These are phyloP conservation scores for Trichophyton rubrum DNA, from an alignment of 2,329 filamentous ascomycete genomes.

Conservation along the genomic window DNA sequence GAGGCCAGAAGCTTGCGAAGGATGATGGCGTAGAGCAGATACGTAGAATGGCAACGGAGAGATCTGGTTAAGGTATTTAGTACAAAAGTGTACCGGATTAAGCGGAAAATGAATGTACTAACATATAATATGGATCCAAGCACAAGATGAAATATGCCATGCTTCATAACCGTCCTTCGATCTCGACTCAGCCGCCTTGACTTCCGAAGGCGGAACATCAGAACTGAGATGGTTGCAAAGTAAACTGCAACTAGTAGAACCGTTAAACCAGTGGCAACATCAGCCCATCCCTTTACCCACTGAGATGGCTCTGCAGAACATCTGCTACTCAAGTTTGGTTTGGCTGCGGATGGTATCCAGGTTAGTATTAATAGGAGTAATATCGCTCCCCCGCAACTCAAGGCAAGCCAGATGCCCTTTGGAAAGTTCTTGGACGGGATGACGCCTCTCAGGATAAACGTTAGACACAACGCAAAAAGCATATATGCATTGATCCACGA, in stretches of 20 bases:
- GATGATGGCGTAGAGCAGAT: conserved; percentile 2
- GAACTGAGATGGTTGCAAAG: conserved; percentile 12
- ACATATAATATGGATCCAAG: conserved; percentile 16
- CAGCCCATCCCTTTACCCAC: conserved; percentile 15
- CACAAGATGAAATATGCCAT: conserved; percentile 18
- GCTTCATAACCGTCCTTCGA: conserved; percentile 17
- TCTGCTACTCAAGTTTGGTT: conserved; percentile 8
- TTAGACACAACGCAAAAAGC: conserved; percentile 10
- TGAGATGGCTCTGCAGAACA: conserved; percentile 15
- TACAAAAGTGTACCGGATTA: neutral
- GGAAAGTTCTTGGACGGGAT: conserved; percentile 11
- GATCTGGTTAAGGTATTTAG: conserved; percentile 9
- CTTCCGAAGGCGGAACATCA: conserved; percentile 14
- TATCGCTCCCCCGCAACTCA: conserved; percentile 14
- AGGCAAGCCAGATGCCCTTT: conserved; percentile 12
- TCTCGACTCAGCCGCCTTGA: conserved; percentile 13
- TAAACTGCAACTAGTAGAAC: conserved; percentile 14
- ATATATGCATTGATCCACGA: conserved; percentile 18
- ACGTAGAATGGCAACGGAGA: conserved; percentile 18
- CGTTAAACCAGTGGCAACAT: conserved; percentile 15
- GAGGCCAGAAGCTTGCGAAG: conserved; percentile 10
- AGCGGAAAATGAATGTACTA: conserved; percentile 7
- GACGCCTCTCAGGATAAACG: conserved; percentile 5
- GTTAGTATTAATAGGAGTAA: conserved; percentile 13
- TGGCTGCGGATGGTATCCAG: conserved; percentile 16